Evolutionary conservation across 306 rosid species (phyloP).

Genomic region (Citrullus amarus): DNA sequence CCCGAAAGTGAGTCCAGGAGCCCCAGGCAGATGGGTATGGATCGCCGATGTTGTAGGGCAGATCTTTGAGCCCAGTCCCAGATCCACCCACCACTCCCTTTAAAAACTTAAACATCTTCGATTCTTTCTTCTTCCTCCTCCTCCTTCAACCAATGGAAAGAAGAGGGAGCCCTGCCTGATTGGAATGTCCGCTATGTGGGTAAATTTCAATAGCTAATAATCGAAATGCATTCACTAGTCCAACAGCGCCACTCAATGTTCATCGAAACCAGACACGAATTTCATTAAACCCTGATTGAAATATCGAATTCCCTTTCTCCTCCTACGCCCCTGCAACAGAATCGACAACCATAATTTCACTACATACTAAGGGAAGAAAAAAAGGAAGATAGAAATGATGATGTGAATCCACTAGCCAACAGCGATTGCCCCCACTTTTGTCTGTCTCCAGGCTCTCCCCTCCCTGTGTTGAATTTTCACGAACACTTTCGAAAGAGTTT

Average conservation of each 20-base stretch:
- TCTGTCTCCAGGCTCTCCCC: neutral
- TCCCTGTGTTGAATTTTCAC: neutral
- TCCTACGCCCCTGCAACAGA: neutral
- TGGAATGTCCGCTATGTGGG: neutral
- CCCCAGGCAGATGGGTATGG: constrained; percentile 92
- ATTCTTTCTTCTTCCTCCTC: neutral
- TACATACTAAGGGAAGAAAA: neutral
- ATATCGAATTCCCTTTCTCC: neutral
- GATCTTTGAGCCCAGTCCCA: constrained; percentile 77
- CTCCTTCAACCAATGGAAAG: constrained; percentile 2
- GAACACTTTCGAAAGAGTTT: neutral
- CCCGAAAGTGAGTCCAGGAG: constrained; percentile 88
- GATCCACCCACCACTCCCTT: constrained; percentile 97
- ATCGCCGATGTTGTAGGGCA: constrained; percentile 81
- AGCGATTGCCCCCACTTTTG: neutral
- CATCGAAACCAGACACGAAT: neutral
- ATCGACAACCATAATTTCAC: neutral
- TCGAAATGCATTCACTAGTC: too few species aligned
- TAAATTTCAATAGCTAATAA: neutral
- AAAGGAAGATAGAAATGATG: neutral
- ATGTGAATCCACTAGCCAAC: neutral
- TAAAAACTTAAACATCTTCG: constrained; percentile 60
- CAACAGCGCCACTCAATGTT: neutral
- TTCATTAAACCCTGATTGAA: neutral
- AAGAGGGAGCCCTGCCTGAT: constrained; percentile 2